Percentiles rank a stretch among this genome's conserved stretches.
phyloP scores from a whole-genome alignment of 306 rosid genomes.

The Spatholobus suberectus region DNA sequence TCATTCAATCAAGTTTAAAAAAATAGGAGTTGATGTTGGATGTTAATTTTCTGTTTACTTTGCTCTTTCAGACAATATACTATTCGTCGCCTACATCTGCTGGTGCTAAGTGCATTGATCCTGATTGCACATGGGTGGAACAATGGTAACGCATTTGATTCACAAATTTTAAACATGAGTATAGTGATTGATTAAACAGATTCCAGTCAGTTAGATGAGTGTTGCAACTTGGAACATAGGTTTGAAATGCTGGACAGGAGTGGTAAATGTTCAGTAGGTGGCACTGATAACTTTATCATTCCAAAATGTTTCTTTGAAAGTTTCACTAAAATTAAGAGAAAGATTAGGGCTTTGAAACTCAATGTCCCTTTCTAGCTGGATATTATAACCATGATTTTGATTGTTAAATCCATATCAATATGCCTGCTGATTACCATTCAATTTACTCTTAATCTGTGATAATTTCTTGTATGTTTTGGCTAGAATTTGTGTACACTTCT shows the following conservation, averaged over 20 bases:
- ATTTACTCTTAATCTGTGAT: background rate
- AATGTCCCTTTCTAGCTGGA: background rate
- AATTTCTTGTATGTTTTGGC: background rate
- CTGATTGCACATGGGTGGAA: constrained; percentile 94
- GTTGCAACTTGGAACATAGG: background rate
- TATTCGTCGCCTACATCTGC: constrained; percentile 94
- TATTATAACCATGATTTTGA: background rate
- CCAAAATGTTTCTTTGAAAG: constrained; percentile 7
- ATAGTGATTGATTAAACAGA: background rate
- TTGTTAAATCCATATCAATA: background rate
- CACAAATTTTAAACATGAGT: constrained; percentile 1
- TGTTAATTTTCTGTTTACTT: constrained; percentile 30
- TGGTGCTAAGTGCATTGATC: constrained; percentile 97
- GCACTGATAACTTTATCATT: background rate
- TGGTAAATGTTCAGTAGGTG: constrained; percentile 2
- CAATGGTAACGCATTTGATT: constrained; percentile 71
- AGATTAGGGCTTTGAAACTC: constrained; percentile 10
- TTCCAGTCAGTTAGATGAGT: constrained; percentile 6
- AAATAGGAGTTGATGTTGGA: background rate
- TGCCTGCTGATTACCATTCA: constrained; percentile 5
- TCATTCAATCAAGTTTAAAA: background rate
- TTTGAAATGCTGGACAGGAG: constrained; percentile 10
- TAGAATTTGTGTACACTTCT: background rate
- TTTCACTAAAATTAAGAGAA: constrained; percentile 1
- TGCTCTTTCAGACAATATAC: constrained; percentile 75